Percentiles rank a stretch among this genome's conserved stretches.
These are phyloP conservation scores for Tolypocladium ovalisporum DNA, from an alignment of 2,329 filamentous ascomycete species.

Conservation along the genomic window DNA sequence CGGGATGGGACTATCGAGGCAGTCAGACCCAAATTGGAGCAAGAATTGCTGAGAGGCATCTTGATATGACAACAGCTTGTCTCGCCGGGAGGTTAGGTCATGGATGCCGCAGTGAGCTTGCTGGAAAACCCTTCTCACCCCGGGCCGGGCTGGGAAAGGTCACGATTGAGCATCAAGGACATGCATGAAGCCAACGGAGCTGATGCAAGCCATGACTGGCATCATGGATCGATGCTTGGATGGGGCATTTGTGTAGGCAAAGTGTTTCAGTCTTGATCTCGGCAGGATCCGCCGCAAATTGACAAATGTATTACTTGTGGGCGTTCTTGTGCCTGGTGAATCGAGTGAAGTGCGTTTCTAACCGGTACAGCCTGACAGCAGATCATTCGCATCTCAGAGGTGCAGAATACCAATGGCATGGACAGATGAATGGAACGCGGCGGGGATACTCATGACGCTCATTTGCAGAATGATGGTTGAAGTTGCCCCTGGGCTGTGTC, in stretches of 20 bases:
- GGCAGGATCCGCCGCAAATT: background rate
- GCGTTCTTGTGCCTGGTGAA: too few relatives aligned
- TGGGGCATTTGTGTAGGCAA: background rate
- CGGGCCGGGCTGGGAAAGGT: background rate
- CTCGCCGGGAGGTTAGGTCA: background rate
- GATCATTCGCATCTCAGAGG: background rate
- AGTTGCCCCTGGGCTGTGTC: background rate
- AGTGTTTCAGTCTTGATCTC: background rate
- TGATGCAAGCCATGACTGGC: background rate
- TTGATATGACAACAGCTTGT: background rate
- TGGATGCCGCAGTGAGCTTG: background rate
- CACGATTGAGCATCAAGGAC: background rate
- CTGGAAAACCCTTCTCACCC: background rate
- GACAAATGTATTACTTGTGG: background rate
- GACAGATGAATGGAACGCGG: background rate
- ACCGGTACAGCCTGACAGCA: background rate
- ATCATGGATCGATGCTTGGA: background rate
- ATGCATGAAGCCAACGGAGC: background rate
- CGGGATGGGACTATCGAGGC: slow-evolving; percentile 11
- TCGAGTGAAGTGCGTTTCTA: too few relatives aligned
- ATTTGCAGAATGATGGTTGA: background rate
- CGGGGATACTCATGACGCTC: background rate
- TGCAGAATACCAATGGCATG: background rate
- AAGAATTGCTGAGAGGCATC: background rate
- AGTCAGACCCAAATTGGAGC: slow-evolving; percentile 5